Conservation (phyloP, 306 rosid species). For the Vigna mungo region DNA sequence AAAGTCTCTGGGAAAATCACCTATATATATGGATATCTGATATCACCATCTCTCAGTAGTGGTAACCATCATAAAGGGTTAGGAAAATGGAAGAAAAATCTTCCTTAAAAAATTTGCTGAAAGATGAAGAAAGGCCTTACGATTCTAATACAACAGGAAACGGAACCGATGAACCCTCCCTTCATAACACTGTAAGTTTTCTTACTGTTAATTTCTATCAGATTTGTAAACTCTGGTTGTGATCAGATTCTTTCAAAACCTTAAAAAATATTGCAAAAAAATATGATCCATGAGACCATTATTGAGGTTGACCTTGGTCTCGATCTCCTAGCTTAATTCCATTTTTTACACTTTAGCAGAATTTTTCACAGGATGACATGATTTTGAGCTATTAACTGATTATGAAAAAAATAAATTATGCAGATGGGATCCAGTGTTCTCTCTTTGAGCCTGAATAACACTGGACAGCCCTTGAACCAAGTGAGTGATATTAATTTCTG, state of each 20-base stretch:
- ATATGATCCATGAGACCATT: background rate
- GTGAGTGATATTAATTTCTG: conserved; percentile 43
- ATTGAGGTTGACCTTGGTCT: conserved; percentile 6
- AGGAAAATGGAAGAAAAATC: conserved; percentile 48
- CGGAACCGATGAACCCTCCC: conserved; percentile 26
- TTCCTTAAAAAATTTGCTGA: conserved; percentile 29
- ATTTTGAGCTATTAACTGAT: conserved; percentile 10
- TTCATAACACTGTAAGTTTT: conserved; percentile 39
- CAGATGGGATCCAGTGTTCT: conserved; percentile 51
- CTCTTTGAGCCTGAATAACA: conserved; percentile 39
- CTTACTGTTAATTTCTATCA: background rate
- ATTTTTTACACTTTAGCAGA: background rate
- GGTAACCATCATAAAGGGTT: background rate
- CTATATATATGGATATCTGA: background rate
- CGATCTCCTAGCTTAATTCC: background rate
- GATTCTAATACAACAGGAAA: conserved; percentile 20
- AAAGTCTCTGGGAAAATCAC: background rate
- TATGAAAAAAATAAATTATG: background rate
- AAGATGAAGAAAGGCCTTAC: conserved; percentile 36
- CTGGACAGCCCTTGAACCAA: conserved; percentile 41
- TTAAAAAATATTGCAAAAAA: background rate
- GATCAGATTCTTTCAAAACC: background rate
- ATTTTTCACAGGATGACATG: background rate
- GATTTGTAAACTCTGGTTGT: background rate
- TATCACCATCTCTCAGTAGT: background rate